Conservation (phyloP, 805 yeast genomes). For the Zygotorulaspora chibaensis region DNA sequence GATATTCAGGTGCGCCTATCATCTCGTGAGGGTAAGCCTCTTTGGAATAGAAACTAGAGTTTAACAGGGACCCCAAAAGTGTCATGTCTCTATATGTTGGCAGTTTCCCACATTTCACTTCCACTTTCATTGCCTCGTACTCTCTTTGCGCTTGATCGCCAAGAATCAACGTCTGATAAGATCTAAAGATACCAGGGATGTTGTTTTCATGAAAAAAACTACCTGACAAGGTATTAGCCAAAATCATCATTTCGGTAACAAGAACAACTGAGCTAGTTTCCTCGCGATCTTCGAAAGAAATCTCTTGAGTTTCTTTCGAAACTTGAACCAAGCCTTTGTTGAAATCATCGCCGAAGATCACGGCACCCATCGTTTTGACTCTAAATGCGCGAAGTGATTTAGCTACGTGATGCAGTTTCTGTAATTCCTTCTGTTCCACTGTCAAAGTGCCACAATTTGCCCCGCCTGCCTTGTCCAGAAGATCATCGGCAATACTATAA, state of each 20-base stretch:
- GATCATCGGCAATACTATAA: constrained; percentile 56
- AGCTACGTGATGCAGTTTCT: constrained; percentile 31
- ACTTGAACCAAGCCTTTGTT: constrained; percentile 26
- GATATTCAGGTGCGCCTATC: constrained; percentile 58
- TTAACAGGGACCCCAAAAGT: constrained; percentile 43
- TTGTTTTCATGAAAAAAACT: constrained; percentile 39
- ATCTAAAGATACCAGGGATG: constrained; percentile 46
- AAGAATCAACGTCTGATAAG: constrained; percentile 35
- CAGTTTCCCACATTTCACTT: constrained; percentile 17
- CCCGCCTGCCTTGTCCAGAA: constrained; percentile 36
- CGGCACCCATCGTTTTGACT: constrained; percentile 37
- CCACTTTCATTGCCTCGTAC: constrained; percentile 23
- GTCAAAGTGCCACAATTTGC: constrained; percentile 3
- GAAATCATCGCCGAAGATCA: constrained; percentile 38
- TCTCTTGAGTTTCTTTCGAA: constrained; percentile 9
- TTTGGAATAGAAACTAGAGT: constrained; percentile 49
- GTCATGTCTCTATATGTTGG: constrained; percentile 41
- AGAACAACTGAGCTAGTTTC: constrained; percentile 51
- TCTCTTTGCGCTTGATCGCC: constrained; percentile 26
- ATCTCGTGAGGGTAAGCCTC: constrained; percentile 51
- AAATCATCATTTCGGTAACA: constrained; percentile 82
- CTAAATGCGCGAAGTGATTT: constrained; percentile 29
- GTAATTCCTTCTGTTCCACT: constrained; percentile 34
- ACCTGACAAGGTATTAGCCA: constrained; percentile 65
- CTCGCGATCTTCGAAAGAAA: constrained; percentile 24